Percentiles rank a stretch among this genome's conserved stretches.
Conservation (phyloP, 2,329 filamentous ascomycete genomes). For the Pseudogymnoascus sp. region DNA sequence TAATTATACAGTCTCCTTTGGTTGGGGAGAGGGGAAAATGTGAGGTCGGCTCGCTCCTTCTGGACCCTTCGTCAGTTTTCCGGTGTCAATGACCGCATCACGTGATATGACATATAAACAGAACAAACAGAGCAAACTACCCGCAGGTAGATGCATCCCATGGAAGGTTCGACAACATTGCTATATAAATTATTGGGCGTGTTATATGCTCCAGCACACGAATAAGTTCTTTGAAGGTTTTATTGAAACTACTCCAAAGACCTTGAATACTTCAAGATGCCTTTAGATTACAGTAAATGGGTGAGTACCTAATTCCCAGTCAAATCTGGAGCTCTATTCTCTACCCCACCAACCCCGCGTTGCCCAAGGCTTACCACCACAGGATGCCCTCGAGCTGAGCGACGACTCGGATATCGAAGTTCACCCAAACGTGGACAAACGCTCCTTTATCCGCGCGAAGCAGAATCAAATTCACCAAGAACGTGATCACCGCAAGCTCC, state of each 20-base stretch:
- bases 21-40: background rate
- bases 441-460: slow-evolving; percentile 96
- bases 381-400: slow-evolving; percentile 90
- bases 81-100: background rate
- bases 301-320: slow-evolving; percentile 23
- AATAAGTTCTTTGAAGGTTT: background rate
- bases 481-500: slow-evolving; percentile 72
- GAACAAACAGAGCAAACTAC: slow-evolving; percentile 6
- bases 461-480: slow-evolving; percentile 95
- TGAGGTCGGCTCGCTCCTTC: background rate
- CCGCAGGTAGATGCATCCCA: background rate
- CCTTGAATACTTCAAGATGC: slow-evolving; percentile 33
- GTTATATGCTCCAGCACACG: background rate
- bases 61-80: background rate
- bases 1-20: background rate
- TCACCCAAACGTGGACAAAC: slow-evolving; percentile 97
- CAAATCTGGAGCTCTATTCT: background rate
- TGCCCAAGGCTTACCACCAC: slow-evolving; percentile 26
- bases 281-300: slow-evolving; percentile 58
- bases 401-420: slow-evolving; percentile 98
- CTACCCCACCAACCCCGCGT: slow-evolving; percentile 22
- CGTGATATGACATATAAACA: background rate
- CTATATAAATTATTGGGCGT: background rate
- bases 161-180: slow-evolving; percentile 7
- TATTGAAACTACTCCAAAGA: background rate